Base-by-base conservation (phyloP, 1,139 yeast species). In the Suhomyces choctaworum region DNA sequence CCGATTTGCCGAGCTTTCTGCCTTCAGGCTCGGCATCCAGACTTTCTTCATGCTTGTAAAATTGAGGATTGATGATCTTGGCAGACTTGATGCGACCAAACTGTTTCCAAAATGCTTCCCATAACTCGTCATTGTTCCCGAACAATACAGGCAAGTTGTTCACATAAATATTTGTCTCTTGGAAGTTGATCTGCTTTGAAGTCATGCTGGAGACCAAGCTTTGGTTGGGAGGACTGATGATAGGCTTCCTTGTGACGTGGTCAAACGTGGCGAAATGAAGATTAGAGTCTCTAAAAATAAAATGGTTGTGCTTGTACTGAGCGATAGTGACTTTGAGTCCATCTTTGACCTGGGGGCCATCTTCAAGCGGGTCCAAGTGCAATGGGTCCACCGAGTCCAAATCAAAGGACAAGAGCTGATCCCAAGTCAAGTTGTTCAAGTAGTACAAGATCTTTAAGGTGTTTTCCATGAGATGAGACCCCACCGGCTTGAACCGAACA, bases 131-230 rank as follows among this genome's bases (percentile, higher is more conserved):
- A 41, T 68, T 51, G 42, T 68, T 66, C 19, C 63, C 66, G 34
- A 73, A 68, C 5, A 62, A 44, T 5, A 63, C 49, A 0, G 82
- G 73, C 24, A 79, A 58, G 46, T 76, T 76, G 39, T 71, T 76
- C 14, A 79, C 76, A 48, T 78, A 79, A 28, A 79, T 62, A 49
- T 79, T 79, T 2, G 83, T 75, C 47, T 77, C 82, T 52, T 79
- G 85, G 46, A 63, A 68, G 45, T 69, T 68, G 27, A 54, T 45
- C 29, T 45, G 45, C 37, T 52, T 49, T 34, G 52, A 34, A 37
- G 59, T 56, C 31, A 48, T 22, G 10, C 36, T 36, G 5, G 37
- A 32, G 6, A 37, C 17, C 9, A 34, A 22, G 10, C 36, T 39
- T n/a, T 39, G 34, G 16, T 39, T 37, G 16, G 46, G 46, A 3